These are phyloP conservation scores for Phytophthora litchii DNA, from an alignment of 352 stramenopile species.

Conservation along the genomic window DNA sequence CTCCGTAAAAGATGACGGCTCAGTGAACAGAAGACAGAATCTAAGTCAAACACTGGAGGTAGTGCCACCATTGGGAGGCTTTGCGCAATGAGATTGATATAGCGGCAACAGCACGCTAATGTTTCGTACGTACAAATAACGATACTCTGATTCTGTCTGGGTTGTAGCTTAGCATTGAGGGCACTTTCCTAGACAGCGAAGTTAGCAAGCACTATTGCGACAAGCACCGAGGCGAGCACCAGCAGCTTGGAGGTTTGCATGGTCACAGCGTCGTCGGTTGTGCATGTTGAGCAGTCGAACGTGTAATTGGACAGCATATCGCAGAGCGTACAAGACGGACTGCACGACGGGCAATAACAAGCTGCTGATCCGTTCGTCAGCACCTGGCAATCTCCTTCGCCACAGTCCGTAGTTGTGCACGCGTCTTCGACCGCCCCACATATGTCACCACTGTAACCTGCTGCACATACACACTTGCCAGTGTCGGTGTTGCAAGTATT, in stretches of 20 bases:
- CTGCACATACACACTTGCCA: slow-evolving; percentile 55
- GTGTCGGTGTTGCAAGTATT: slow-evolving; percentile 58
- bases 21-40: not conserved
- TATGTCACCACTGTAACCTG: slow-evolving; percentile 53
- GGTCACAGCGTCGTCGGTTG: slow-evolving; percentile 22
- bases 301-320: slow-evolving; percentile 37
- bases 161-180: not conserved
- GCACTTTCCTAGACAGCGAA: slow-evolving; percentile 42
- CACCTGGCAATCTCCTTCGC: slow-evolving; percentile 47
- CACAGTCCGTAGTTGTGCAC: slow-evolving; percentile 50
- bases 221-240: slow-evolving; percentile 41
- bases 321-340: slow-evolving; percentile 43
- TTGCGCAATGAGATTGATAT: not conserved
- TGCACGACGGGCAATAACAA: slow-evolving; percentile 52
- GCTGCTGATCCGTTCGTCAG: slow-evolving; percentile 49
- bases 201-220: slow-evolving; percentile 41
- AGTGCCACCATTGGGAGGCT: slow-evolving; percentile 10
- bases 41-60: slow-evolving; percentile 7
- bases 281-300: slow-evolving; percentile 49
- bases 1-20: slow-evolving; percentile 35
- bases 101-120: no score
- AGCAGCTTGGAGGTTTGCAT: slow-evolving; percentile 46
- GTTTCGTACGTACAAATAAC: no score
- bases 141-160: no score
- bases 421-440: slow-evolving; percentile 58